Evolutionary conservation across 1,284 basidiomycete species (phyloP), one percentile per base, ranked within the genome.

Genomic region (Marasmius tenuissimus): DNA sequence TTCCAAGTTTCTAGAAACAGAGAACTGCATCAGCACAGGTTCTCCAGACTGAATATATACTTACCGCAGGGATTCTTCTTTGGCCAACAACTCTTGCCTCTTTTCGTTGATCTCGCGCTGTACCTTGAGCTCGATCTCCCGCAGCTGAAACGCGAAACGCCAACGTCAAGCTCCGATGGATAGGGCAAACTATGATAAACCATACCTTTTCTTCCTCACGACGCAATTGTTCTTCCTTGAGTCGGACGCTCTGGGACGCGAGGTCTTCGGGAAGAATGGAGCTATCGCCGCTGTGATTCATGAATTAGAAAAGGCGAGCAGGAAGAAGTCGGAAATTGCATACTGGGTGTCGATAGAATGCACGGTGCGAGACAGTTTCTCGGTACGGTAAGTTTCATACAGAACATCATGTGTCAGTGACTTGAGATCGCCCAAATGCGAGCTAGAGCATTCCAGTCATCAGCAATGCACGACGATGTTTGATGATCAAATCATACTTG

Each of bases 51-150:
- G 51, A 42, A 39, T 50, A 37, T 39, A 55, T 37, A 50, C 65
- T 60, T 65, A 91, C 90, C 91, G 86, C 71, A 93, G 88, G 45
- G 91, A 91, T 76, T 96, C 94, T 75, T 96, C 94, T 76, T 96
- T 97, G 54, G 94, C 94, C 71, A 96, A 78, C 66, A 99, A 79
- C 76, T 99, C 97, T 76, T 99, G 97, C 72, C 96, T 85, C 85
- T 98, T 98, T 83, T 99, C 94, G 78, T 94, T 94, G 78, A 99
- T 97, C 84, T 99, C 97, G 64, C 97, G 89, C 78, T 98, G 97
- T 42, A 98, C 96, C 76, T 95, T 96, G 76, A 98, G 86, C 75
- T 99, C 97, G 75, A 98, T 96, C 80, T 99, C 97, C 69, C 97
- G 93, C 66, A 99, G 83, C 89, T 94, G 73, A 47, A 59, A 53